Conservation (phyloP, 805 yeast genomes). For the Tetrapisispora pingtungensis region DNA sequence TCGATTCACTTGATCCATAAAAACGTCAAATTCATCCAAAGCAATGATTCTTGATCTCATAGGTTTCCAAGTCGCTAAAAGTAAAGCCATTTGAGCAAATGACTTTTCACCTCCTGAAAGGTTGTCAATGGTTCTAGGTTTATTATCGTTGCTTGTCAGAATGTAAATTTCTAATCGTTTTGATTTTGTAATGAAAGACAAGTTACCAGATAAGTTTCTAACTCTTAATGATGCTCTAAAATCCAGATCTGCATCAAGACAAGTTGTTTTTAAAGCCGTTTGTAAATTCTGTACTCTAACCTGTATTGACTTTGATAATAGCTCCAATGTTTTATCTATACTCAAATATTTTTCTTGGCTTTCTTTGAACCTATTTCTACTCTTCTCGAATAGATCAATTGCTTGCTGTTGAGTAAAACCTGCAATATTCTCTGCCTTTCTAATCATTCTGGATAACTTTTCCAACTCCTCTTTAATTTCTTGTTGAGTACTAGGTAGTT, state of each 20-base stretch:
- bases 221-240: slow-evolving; percentile 51
- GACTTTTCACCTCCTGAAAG: slow-evolving; percentile 97
- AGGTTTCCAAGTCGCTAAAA: slow-evolving; percentile 85
- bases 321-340: slow-evolving; percentile 28
- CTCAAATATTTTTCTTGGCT: slow-evolving; percentile 34
- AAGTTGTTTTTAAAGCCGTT: slow-evolving; percentile 33
- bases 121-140: slow-evolving; percentile 63
- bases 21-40: slow-evolving; percentile 93
- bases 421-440: slow-evolving; percentile 41
- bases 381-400: slow-evolving; percentile 35
- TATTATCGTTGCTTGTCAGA: slow-evolving; percentile 48
- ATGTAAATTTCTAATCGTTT: slow-evolving; percentile 48
- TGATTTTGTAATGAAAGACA: slow-evolving; percentile 50
- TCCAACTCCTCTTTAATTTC: slow-evolving; percentile 41
- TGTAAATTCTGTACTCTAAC: slow-evolving; percentile 36
- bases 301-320: slow-evolving; percentile 31
- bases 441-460: slow-evolving; percentile 37
- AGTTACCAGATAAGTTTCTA: slow-evolving; percentile 65
- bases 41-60: slow-evolving; percentile 86
- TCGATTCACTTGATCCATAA: slow-evolving; percentile 91
- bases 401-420: slow-evolving; percentile 52
- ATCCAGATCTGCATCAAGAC: slow-evolving; percentile 40
- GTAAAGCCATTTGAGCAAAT: slow-evolving; percentile 78
- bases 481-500: slow-evolving; percentile 35
- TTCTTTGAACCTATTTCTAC: slow-evolving; percentile 35